These are phyloP conservation scores for Tolypocladium ophioglossoides DNA, from an alignment of 2,329 filamentous ascomycete genomes.

Conservation along the genomic window DNA sequence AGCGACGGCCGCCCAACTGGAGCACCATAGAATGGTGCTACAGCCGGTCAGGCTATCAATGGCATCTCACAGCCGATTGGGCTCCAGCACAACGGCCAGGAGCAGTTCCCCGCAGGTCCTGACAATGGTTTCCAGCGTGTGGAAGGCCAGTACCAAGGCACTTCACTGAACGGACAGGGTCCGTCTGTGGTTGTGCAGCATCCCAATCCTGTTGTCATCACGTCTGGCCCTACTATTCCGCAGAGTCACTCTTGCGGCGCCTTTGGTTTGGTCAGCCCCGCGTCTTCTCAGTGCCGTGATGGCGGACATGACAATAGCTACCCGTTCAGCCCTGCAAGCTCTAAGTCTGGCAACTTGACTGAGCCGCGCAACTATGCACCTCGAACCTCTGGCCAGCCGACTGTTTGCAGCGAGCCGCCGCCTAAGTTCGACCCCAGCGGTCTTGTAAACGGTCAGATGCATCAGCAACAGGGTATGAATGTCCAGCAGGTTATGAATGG, in stretches of 20 bases:
- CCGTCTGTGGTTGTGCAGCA: neutral
- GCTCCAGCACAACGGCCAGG: neutral
- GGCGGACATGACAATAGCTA: neutral
- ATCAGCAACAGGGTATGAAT: neutral
- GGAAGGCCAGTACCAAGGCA: neutral
- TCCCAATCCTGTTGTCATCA: neutral
- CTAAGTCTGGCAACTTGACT: conserved; percentile 14
- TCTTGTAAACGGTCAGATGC: neutral
- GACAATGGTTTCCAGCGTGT: neutral
- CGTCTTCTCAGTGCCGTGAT: conserved; percentile 1
- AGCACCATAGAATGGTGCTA: conserved; percentile 8
- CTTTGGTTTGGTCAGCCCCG: conserved; percentile 1
- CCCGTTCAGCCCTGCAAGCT: conserved; percentile 5
- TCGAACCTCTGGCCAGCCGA: conserved; percentile 16
- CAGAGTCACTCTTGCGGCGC: conserved; percentile 7
- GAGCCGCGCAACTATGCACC: conserved; percentile 33
- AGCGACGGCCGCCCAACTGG: conserved; percentile 2
- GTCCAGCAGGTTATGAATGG: neutral
- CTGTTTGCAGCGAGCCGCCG: conserved; percentile 17
- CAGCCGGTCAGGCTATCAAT: neutral
- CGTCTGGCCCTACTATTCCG: conserved; percentile 1
- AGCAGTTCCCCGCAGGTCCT: neutral
- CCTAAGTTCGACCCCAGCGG: conserved; percentile 24
- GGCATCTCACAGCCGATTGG: neutral
- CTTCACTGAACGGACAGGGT: neutral